Percentiles rank a stretch among this genome's conserved stretches.
Conservation (phyloP, 495 filamentous ascomycete genomes). For the Aspergillus homomorphus region DNA sequence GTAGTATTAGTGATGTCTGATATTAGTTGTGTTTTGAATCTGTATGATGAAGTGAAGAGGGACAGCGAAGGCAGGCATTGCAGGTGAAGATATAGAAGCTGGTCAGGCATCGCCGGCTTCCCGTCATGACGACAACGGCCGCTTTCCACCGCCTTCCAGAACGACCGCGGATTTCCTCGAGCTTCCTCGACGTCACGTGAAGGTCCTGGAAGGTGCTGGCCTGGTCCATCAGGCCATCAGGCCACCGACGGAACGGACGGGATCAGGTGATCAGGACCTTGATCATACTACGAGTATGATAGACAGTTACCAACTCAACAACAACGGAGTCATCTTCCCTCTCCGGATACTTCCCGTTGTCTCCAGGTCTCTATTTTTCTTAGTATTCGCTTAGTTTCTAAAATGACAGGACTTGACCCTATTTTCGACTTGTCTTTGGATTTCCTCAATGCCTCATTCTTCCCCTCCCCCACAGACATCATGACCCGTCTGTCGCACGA, state of each 20-base stretch:
- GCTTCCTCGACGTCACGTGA: background rate
- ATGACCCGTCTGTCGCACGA: background rate
- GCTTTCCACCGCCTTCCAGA: constrained; percentile 47
- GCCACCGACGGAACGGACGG: background rate
- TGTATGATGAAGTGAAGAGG: background rate
- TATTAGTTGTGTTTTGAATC: background rate
- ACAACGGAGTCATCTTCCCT: background rate
- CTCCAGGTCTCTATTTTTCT: background rate
- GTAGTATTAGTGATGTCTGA: background rate
- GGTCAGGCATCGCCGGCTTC: constrained; percentile 18
- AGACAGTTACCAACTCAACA: background rate
- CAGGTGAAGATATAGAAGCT: constrained; percentile 28
- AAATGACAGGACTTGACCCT: background rate
- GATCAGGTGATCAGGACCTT: background rate
- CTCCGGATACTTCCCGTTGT: background rate
- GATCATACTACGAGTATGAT: too few species aligned
- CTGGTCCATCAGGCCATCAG: background rate
- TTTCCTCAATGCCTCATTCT: background rate
- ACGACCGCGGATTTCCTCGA: constrained; percentile 12
- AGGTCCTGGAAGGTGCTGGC: background rate
- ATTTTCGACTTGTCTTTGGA: too few species aligned
- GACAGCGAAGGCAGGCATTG: background rate
- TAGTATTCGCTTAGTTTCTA: background rate
- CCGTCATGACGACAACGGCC: constrained; percentile 33
- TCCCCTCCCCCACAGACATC: background rate